Base-by-base conservation (phyloP, 108 stramenopile species). In the Fragilaria crotonensis region DNA sequence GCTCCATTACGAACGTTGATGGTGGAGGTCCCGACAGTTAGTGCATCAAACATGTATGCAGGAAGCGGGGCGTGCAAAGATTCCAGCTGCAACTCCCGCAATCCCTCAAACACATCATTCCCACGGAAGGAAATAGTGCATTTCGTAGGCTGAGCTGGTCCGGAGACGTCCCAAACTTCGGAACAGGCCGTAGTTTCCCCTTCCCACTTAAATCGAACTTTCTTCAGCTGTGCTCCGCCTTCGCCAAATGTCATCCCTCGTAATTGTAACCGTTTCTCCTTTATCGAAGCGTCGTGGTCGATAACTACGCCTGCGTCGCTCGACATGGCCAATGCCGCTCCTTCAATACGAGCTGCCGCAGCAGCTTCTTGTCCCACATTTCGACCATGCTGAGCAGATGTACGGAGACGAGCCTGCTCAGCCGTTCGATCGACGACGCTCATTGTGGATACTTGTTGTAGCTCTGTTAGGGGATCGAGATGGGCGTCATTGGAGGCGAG, bases 81-180 rank as follows among this genome's bases (percentile, higher is more conserved):
- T 22, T 30, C 32, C 25, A 45, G 33, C 11, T 60, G 14, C 26
- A 67, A 29, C 4, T 30, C 50, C 45, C 57, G 59, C 26, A 67
- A 31, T 4, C 66, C 66, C 17, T 25, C 66, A 60, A 67, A 53
- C 9, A 67, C 66, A 33, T 67, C 30, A 27, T 48, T 27, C n/a
- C 66, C 66, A 19, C 21, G 1, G 26, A 1, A n/a, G 52, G 52
- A 26, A 52, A 18, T 28, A 23, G n/a, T 3, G 55, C 9, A 30
- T 19, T 2, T 27, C 45, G 26, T 26, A 3, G n/a, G 17, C 1
- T 28, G 14, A 32, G 19, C 23, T 51, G 52, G 30, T 25, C 36
- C 48, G 21, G 31, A 20, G n/a, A 4, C 32, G 2, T n/a, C 20
- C 66, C 66, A 67, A 23, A 47, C 49, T 19, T 36, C 29, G 17